Base-by-base conservation (phyloP, 1,139 yeast species). In the Yamadazyma siamensis region DNA sequence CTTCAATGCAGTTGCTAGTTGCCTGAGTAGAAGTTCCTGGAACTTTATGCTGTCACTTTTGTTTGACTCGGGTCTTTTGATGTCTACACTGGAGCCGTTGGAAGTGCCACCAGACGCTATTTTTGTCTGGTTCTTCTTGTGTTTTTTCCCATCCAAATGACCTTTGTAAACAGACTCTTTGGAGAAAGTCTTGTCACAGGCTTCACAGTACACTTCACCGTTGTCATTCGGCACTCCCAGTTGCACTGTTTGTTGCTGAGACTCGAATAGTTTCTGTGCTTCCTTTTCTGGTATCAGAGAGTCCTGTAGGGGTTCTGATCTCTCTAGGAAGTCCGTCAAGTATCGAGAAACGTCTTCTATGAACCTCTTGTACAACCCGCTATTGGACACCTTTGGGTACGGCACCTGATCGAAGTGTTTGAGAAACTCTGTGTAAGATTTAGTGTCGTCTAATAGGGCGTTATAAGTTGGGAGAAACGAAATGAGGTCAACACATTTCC, bases 141-240 rank as follows among this genome's bases (percentile, higher is more conserved):
- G 97, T 45, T 81, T 83, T 50, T 84, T 84, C 1, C 96, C 95
- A 2, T 50, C 44, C 19, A 87, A 54, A 61, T 91, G 97, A 3
- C 75, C 79, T 7, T 70, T 59, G 49, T 66, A 88, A 0, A 86
- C 94, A 0, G 87, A 60, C 21, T 61, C 62, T 33, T 81, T 82
- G 8, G 20, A 9, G 84, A 87, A 88, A 20, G 51, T 35, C 47
- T 77, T 83, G 22, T 72, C 66, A 52, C 97, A 91, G 0, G 75
- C 71, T 5, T 56, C 44, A 49, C 97, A 91, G 45, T 57, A 81
- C 1, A 71, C 54, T 27, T 60, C 59, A 0, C 70, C 71, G 9
- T 58, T 56, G 3, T 47, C 56, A 19, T 49, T 48, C 17, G 32
- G 18, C 12, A 9, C 15, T 9, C 30, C 36, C 32, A n/a, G 16